phyloP scores from a whole-genome alignment of 163 green algal species.

The Prototheca stagnorum region DNA sequence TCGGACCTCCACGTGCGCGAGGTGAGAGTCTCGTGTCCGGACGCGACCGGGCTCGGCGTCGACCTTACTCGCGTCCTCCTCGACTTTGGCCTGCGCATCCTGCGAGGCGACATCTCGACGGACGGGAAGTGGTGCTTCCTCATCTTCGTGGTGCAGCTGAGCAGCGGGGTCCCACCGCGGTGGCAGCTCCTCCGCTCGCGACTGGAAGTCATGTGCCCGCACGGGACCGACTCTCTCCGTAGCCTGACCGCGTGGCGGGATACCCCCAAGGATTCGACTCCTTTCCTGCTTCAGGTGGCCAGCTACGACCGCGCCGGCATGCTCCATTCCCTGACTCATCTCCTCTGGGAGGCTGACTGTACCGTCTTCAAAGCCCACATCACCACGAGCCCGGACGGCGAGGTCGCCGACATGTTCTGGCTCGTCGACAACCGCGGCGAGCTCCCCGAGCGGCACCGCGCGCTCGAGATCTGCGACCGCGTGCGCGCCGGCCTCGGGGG shows the following conservation, averaged over 20 bases:
- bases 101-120: conserved; percentile 38
- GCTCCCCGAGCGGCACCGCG: conserved; percentile 16
- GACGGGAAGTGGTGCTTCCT: conserved; percentile 56
- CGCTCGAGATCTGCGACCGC: conserved; percentile 1
- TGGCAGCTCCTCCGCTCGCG: conserved; percentile 28
- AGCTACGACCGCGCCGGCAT: conserved; percentile 39
- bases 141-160: conserved; percentile 32
- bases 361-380: conserved; percentile 56
- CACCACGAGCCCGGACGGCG: conserved; percentile 35
- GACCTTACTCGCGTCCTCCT: conserved; percentile 43
- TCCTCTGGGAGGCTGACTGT: conserved; percentile 51
- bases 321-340: conserved; percentile 44
- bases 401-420: conserved; percentile 55
- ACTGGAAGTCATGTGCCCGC: conserved; percentile 26
- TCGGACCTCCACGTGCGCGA: conserved; percentile 20
- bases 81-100: conserved; percentile 40
- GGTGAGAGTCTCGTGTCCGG: conserved; percentile 39
- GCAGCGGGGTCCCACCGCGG: conserved; percentile 9
- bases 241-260: conserved; percentile 17
- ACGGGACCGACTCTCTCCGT: conserved; percentile 3
- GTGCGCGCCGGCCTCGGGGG: background rate
- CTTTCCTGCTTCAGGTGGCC: conserved; percentile 38
- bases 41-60: conserved; percentile 43
- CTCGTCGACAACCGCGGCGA: conserved; percentile 47
- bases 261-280: conserved; percentile 12